Evolutionary conservation across 208 protist genomes (phyloP).

Genomic region (Tritrichomonas musculus): DNA sequence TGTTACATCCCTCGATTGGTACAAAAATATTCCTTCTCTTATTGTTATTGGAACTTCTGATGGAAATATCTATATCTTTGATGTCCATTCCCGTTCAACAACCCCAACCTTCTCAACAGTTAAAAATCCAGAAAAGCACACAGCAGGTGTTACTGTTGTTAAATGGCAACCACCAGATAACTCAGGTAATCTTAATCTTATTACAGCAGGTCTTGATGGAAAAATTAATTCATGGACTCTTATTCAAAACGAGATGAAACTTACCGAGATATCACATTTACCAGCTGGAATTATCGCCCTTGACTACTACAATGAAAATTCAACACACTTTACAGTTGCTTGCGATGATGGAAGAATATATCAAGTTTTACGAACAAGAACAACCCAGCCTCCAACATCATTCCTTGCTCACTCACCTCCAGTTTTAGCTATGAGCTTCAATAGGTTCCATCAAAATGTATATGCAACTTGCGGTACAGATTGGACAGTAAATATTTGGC

Average conservation of each 20-base stretch:
- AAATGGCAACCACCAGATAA: neutral
- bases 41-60: neutral
- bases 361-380: neutral
- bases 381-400: neutral
- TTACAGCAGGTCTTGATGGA: neutral
- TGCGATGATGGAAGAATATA: neutral
- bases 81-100: neutral
- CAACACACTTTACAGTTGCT: conserved; percentile 2
- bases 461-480: conserved; percentile 11
- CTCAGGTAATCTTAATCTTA: neutral
- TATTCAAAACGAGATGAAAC: neutral
- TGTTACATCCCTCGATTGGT: neutral
- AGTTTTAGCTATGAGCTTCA: neutral
- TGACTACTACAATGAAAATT: conserved; percentile 10
- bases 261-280: neutral
- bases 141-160: neutral
- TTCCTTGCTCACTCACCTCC: neutral
- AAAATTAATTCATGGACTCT: neutral
- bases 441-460: conserved; percentile 6
- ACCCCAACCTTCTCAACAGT: neutral
- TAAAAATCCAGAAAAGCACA: neutral
- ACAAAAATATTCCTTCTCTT: neutral
- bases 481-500: neutral
- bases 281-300: neutral
- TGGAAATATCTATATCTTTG: neutral